Evolutionary conservation across 495 filamentous ascomycete species (phyloP).

Genomic region (Tetracladium marchalianum): DNA sequence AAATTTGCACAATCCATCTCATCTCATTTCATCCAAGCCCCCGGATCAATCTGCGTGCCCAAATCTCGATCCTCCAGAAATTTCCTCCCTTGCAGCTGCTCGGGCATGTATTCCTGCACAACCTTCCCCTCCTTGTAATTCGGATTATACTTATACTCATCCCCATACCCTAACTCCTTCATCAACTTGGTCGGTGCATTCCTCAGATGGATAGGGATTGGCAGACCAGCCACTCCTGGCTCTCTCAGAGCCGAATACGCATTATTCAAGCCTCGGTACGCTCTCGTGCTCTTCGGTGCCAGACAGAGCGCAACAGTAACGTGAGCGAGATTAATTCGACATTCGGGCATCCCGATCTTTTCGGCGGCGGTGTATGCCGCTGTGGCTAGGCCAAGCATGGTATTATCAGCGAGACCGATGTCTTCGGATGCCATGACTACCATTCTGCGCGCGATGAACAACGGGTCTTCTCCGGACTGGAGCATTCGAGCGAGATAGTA

Average conservation of each 20-base stretch:
- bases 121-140: conserved; percentile 79
- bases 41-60: conserved; percentile 63
- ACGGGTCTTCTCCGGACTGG: conserved; percentile 87
- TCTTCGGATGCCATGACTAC: conserved; percentile 90
- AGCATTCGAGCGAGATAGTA: conserved; percentile 96
- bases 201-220: conserved; percentile 77
- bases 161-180: conserved; percentile 85
- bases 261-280: conserved; percentile 75
- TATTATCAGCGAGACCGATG: conserved; percentile 84
- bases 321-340: conserved; percentile 85
- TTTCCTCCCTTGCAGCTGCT: conserved; percentile 49
- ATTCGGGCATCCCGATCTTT: conserved; percentile 89
- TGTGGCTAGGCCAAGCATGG: conserved; percentile 72
- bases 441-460: conserved; percentile 85
- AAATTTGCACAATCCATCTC: too few relatives aligned
- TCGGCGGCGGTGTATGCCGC: conserved; percentile 77
- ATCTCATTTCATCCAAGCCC: conserved; percentile 8
- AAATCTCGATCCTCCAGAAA: conserved; percentile 82
- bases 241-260: conserved; percentile 64
- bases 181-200: conserved; percentile 89
- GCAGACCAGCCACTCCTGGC: conserved; percentile 67
- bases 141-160: conserved; percentile 94
- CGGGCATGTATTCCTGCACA: conserved; percentile 81
- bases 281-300: conserved; percentile 75
- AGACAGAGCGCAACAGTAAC: conserved; percentile 72